Evolutionary conservation across 2,329 filamentous ascomycete species (phyloP).

Genomic region (Fusarium domesticum): DNA sequence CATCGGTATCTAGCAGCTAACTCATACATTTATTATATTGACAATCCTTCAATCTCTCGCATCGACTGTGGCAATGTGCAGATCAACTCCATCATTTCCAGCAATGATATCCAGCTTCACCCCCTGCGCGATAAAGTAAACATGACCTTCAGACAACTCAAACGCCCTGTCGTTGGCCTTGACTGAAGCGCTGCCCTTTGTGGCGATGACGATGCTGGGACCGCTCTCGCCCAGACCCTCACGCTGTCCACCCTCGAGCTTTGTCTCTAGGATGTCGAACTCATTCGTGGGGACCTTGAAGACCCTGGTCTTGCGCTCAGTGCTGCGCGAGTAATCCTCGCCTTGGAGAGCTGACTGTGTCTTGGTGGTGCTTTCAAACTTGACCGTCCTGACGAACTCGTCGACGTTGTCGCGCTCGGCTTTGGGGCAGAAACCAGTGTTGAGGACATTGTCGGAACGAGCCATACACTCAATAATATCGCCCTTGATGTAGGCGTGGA

Average conservation of each 20-base stretch:
- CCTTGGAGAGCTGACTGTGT: slow-evolving; percentile 55
- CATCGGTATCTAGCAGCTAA: too few relatives aligned
- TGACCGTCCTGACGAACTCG: slow-evolving; percentile 60
- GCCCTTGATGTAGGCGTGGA: slow-evolving; percentile 70
- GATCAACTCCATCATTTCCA: slow-evolving; percentile 14
- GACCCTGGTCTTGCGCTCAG: slow-evolving; percentile 58
- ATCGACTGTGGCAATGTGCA: slow-evolving; percentile 23
- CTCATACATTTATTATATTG: not conserved
- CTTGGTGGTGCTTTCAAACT: slow-evolving; percentile 59
- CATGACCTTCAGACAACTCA: slow-evolving; percentile 24
- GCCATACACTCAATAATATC: slow-evolving; percentile 81
- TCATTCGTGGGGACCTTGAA: slow-evolving; percentile 68
- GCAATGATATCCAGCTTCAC: slow-evolving; percentile 22
- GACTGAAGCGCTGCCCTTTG: slow-evolving; percentile 20
- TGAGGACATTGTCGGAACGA: slow-evolving; percentile 70
- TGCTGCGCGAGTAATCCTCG: slow-evolving; percentile 48
- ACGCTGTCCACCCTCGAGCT: slow-evolving; percentile 53
- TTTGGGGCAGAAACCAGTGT: slow-evolving; percentile 69
- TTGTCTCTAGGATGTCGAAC: slow-evolving; percentile 64
- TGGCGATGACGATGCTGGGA: slow-evolving; percentile 23
- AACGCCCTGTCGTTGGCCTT: slow-evolving; percentile 19
- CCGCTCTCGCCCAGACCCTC: slow-evolving; percentile 42
- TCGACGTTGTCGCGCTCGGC: slow-evolving; percentile 63
- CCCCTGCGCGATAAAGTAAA: slow-evolving; percentile 26
- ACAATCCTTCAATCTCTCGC: not conserved